Base-by-base conservation (phyloP, 2,329 filamentous ascomycete species). In the Xylaria sp. region DNA sequence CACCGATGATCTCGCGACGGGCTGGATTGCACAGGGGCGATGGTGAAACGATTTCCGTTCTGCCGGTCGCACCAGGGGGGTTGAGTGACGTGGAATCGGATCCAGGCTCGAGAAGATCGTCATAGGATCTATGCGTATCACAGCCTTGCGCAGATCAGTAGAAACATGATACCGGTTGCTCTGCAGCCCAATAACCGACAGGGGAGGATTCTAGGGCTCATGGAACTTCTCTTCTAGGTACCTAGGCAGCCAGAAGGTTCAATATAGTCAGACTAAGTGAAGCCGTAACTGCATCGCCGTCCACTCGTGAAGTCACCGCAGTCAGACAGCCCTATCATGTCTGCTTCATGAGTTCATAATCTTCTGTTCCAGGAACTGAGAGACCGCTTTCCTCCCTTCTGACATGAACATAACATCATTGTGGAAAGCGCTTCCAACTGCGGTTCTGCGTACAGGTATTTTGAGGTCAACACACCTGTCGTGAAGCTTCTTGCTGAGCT, bases 321-420 rank as follows among this genome's bases (percentile, higher is more conserved):
- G 35, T 35, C 11, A 19, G 46, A 37, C 30, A 18, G 18, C 3
- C 7, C 2, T 37, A 37, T 53, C n/a, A 47, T 10, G 16, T 9
- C 10, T 30, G 10, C 10, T 16, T 57, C 35, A 10, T 48, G 52
- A 42, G 6, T 37, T 48, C 50, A 57, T 59, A 3, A 68, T 63
- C 52, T 60, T 69, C n/a, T 59, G 59, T 8, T 58, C 57, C 52
- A 83, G 74, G 55, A 77, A 79, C 34, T 76, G 72, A 11, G 78
- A 76, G 57, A 82, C 76, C 18, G 76, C 72, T 49, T 65, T 71
- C 61, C 76, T 76, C 13, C 80, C 81, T 54, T 76, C 77, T 30
- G 69, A 70, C 59, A 75, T 74, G 50, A 78, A 75, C 69, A 82
- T 79, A 53, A 79, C 77, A 66, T 85, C 81, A 60, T 82, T 85